Percentiles rank a stretch among this genome's conserved stretches.
Evolutionary conservation across 2,329 filamentous ascomycete species (phyloP).

Genomic region (Cladophialophora immunda): DNA sequence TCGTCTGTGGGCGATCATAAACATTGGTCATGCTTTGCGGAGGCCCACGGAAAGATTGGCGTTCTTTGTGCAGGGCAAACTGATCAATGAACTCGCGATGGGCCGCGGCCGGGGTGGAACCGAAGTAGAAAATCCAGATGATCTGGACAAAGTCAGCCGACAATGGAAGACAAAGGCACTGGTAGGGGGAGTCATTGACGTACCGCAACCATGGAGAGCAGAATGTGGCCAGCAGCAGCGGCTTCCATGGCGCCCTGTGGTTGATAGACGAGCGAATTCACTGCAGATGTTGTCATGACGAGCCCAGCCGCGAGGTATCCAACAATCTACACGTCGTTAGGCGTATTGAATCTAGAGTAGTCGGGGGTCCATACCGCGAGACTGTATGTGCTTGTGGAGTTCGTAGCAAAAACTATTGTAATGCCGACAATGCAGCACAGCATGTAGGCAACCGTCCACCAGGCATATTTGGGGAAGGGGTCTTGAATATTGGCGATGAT

Average conservation of each 20-base stretch:
- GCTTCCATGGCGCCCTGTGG: slow-evolving; percentile 79
- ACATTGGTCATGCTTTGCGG: slow-evolving; percentile 66
- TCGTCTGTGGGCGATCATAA: slow-evolving; percentile 80
- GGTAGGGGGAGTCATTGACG: slow-evolving; percentile 47
- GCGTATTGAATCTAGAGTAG: slow-evolving; percentile 8
- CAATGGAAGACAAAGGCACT: slow-evolving; percentile 18
- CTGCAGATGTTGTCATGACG: slow-evolving; percentile 83
- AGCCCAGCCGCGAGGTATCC: slow-evolving; percentile 85
- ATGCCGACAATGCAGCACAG: slow-evolving; percentile 83
- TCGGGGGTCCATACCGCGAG: slow-evolving; percentile 70
- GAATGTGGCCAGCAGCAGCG: slow-evolving; percentile 88
- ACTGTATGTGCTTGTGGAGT: slow-evolving; percentile 86
- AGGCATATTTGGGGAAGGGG: slow-evolving; percentile 83
- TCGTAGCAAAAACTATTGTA: slow-evolving; percentile 81
- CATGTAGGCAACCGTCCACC: slow-evolving; percentile 90
- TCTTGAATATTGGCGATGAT: slow-evolving; percentile 73
- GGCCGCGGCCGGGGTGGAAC: slow-evolving; percentile 84
- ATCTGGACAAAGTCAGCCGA: slow-evolving; percentile 65
- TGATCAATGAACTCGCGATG: slow-evolving; percentile 94
- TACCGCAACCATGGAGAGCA: slow-evolving; percentile 92
- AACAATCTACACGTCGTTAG: slow-evolving; percentile 66
- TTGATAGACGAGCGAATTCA: slow-evolving; percentile 86
- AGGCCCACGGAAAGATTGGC: slow-evolving; percentile 36
- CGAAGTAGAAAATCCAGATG: slow-evolving; percentile 99
- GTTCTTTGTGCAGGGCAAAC: slow-evolving; percentile 90